Base-by-base conservation (phyloP, 1,284 basidiomycete species). In the Cryptococcus floricola region DNA sequence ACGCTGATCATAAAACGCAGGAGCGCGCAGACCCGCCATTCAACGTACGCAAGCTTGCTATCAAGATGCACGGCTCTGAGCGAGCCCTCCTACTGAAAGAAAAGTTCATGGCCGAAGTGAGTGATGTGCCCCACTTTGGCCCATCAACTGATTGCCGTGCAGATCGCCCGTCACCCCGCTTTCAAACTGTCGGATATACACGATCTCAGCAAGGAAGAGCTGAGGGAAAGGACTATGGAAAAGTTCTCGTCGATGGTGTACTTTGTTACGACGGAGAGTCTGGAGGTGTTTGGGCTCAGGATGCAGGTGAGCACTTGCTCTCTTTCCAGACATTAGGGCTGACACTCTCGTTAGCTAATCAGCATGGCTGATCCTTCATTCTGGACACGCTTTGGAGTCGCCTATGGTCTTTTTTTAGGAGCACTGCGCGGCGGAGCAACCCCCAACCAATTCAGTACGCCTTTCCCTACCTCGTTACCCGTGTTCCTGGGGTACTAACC, bases 361-460 rank as follows among this genome's bases (percentile, higher is more conserved):
- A 69, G 74, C 31, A 74, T 77, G 51, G 79, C 78, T 48, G 82
- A 83, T 62, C 81, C 81, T 0, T 78, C 75, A 4, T 83, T 82
- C 67, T 82, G 80, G 81, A 82, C 81, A 0, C 68, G 74, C 43
- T 81, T 82, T 62, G 81, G 81, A 54, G 82, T 83, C 4, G 78
- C 80, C 60, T 82, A 80, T 62, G 82, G 81, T 31, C 73, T 83
- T 19, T 82, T 82, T 71, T 69, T 82, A 8, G 79, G 79, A 38
- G 74, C 75, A 12, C 60, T 79, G 13, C 65, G 76, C 43, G 70
- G 71, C 31, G 76, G 75, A 14, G 77, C 77, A 8, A 78, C 78
- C 1, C 62, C 71, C 3, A 70, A 70, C 52, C 76, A 78, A 63
- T 63, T 77, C 48, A 69, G 74, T 74, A 39, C 54, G 74, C 69